These are phyloP conservation scores for Anaeramoeba flamelloides DNA, from an alignment of 78 protist genomes.

Conservation along the genomic window DNA sequence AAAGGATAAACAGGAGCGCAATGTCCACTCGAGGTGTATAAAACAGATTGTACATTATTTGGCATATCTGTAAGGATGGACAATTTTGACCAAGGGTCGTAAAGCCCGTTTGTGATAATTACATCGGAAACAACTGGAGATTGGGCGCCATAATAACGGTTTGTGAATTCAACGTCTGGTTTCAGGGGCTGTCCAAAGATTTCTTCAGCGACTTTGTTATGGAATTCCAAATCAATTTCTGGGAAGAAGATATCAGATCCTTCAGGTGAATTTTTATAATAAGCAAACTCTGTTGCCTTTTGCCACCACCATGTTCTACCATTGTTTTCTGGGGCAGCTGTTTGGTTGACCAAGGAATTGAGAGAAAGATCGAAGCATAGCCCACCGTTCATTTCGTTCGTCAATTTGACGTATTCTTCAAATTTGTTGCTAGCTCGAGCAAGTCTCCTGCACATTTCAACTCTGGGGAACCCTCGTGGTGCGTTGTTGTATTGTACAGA, in stretches of 20 bases:
- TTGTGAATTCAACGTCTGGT: neutral
- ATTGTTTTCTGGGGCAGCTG: neutral
- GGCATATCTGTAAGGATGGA: neutral
- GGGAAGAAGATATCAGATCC: neutral
- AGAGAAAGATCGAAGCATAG: no score
- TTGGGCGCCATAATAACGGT: neutral
- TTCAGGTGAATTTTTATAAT: neutral
- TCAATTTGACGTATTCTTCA: no score
- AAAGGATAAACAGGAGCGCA: no score
- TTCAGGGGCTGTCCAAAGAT: neutral
- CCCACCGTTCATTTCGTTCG: no score
- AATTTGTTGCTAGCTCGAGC: neutral
- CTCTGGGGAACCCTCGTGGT: neutral
- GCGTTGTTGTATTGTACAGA: neutral
- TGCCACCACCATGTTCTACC: neutral
- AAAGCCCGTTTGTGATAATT: neutral
- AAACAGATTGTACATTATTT: neutral
- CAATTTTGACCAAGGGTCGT: neutral
- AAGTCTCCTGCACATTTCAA: neutral
- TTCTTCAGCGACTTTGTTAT: neutral
- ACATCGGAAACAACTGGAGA: neutral
- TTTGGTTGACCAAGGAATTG: neutral
- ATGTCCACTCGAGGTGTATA: neutral
- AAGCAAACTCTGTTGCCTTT: neutral
- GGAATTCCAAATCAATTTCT: neutral